Base-by-base conservation (phyloP, 208 protist species). In the Wallacemonas rigidus region DNA sequence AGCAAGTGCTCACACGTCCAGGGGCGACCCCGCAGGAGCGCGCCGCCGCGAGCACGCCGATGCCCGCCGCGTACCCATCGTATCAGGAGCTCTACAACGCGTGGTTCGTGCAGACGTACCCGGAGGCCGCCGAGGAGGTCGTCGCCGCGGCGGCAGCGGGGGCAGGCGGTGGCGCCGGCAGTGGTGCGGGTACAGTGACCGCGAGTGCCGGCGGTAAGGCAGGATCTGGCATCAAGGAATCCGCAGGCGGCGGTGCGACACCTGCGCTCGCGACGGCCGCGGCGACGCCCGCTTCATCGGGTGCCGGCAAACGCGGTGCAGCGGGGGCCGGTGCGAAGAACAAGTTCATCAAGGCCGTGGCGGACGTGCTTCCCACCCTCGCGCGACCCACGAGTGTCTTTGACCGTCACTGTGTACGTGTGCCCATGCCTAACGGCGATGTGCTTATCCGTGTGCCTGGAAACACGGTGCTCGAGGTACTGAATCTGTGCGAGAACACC, bases 381-480 rank as follows among this genome's bases (percentile, higher is more conserved):
- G 43, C 74, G 11, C 82, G 87, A 38, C 88, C 87, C 26, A 80
- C 82, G 2, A 62, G 61, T 8, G 75, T 83, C 9, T 97, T 92
- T 75, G 92, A 97, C 79, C 74, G 80, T 17, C 75, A 91, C 74
- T 95, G 89, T 71, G 76, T 97, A 71, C 86, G 88, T 9, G 80
- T 92, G 71, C 75, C 69, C 9, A 60, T 72, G 63, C 36, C 65
- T 17, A 78, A 83, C 12, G 78, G 75, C 39, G 86, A 87, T 26
- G 54, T 79, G 5, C 58, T 79, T 26, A 88, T 79, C 48, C 90
- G 92, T 7, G 85, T 93, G 1, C 92, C 92, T 1, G 92, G 92
- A 44, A 97, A 97, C 73, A 94, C 82, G 14, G 82, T 89, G 56
- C 75, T 97, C 67, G 87, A 93, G 79, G 82, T 89, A 67, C 77